Evolutionary conservation across 2,329 filamentous ascomycete genomes (phyloP).

Genomic region (Cryoendolithus antarcticus): DNA sequence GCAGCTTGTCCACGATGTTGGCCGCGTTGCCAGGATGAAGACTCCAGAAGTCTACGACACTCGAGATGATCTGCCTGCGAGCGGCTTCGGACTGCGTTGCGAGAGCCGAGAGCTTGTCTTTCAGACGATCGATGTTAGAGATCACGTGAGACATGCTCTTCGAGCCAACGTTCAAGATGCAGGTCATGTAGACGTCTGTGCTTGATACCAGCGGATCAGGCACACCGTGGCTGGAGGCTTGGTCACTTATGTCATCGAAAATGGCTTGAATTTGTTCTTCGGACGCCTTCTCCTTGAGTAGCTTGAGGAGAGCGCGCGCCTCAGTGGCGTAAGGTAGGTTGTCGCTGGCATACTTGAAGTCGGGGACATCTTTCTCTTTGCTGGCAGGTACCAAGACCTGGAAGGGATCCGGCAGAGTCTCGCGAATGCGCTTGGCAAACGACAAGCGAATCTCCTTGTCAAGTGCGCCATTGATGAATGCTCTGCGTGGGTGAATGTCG

Average conservation of each 20-base stretch:
- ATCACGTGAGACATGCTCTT: constrained; percentile 95
- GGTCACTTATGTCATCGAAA: constrained; percentile 68
- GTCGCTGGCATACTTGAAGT: constrained; percentile 77
- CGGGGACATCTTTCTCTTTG: constrained; percentile 90
- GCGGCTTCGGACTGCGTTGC: constrained; percentile 63
- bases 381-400: constrained; percentile 67
- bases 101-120: constrained; percentile 71
- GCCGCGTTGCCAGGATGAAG: constrained; percentile 86
- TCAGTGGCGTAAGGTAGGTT: constrained; percentile 69
- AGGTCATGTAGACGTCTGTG: constrained; percentile 86
- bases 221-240: constrained; percentile 56
- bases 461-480: constrained; percentile 78
- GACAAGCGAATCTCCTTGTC: constrained; percentile 96
- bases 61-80: constrained; percentile 75
- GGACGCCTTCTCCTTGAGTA: constrained; percentile 71
- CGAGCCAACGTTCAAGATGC: constrained; percentile 83
- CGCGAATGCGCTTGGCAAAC: constrained; percentile 91
- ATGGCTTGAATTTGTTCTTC: constrained; percentile 78
- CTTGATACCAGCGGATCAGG: constrained; percentile 69
- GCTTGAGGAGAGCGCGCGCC: constrained; percentile 66
- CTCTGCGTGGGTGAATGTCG: constrained; percentile 73
- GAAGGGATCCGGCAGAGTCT: constrained; percentile 77
- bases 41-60: constrained; percentile 85
- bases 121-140: constrained; percentile 89
- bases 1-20: constrained; percentile 86